A percentile compares a stretch with the other conserved stretches of the same genome.
These are phyloP conservation scores for Globisporangium splendens DNA, from an alignment of 352 stramenopile genomes.

Conservation along the genomic window DNA sequence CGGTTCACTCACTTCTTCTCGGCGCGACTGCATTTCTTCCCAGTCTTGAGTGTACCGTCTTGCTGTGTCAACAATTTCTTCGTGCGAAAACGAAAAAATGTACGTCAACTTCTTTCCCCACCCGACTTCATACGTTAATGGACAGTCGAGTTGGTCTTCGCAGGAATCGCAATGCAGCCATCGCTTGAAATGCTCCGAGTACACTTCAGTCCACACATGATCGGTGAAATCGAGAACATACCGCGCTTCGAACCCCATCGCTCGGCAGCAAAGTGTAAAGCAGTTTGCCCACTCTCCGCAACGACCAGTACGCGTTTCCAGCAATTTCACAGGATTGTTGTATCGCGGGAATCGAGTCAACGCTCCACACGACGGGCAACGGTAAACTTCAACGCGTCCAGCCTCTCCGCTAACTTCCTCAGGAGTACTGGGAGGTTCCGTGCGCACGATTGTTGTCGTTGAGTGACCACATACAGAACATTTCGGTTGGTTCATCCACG, in stretches of 20 bases:
- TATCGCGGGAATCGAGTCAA: slow-evolving; percentile 88
- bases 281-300: slow-evolving; percentile 94
- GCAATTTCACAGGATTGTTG: slow-evolving; percentile 87
- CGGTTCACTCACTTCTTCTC: slow-evolving; percentile 59
- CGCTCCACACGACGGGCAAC: slow-evolving; percentile 49
- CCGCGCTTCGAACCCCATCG: slow-evolving; percentile 88
- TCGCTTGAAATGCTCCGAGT: slow-evolving; percentile 60
- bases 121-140: slow-evolving; percentile 93
- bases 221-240: slow-evolving; percentile 94
- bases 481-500: slow-evolving; percentile 84
- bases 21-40: slow-evolving; percentile 54
- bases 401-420: slow-evolving; percentile 66
- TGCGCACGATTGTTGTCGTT: slow-evolving; percentile 41
- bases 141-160: slow-evolving; percentile 91
- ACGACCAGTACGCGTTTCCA: slow-evolving; percentile 77
- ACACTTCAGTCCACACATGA: slow-evolving; percentile 95
- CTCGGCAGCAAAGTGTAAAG: slow-evolving; percentile 88
- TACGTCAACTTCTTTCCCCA: slow-evolving; percentile 94
- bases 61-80: slow-evolving; percentile 91
- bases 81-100: slow-evolving; percentile 85
- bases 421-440: slow-evolving; percentile 38
- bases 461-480: slow-evolving; percentile 53
- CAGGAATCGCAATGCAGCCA: slow-evolving; percentile 95
- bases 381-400: slow-evolving; percentile 84
- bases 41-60: slow-evolving; percentile 73